phyloP scores from a whole-genome alignment of 2,329 filamentous ascomycete genomes.

The Epichloe uncinata region DNA sequence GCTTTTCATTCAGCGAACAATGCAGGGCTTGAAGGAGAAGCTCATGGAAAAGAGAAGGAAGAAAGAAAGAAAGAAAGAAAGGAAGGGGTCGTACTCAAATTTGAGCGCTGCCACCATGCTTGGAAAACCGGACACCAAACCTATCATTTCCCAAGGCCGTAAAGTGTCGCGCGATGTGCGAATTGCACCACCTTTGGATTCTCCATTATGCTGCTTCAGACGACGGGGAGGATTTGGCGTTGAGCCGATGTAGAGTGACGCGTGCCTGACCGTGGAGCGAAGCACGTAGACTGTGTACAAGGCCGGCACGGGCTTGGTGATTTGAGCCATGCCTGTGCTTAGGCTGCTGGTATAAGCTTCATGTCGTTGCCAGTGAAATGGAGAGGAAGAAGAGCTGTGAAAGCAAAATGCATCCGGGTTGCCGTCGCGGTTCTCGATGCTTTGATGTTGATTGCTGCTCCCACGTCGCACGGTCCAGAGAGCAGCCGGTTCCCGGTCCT shows the following conservation, averaged over 20 bases:
- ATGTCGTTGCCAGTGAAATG: not conserved
- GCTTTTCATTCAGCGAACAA: slow-evolving; percentile 4
- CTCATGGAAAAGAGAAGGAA: slow-evolving; percentile 9
- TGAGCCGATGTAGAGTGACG: slow-evolving; percentile 75
- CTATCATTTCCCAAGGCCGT: slow-evolving; percentile 85
- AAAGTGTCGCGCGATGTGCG: slow-evolving; percentile 55
- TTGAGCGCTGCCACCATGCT: slow-evolving; percentile 79
- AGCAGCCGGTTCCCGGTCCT: no score
- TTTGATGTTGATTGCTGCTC: not conserved
- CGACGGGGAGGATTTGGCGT: slow-evolving; percentile 80
- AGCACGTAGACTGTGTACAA: slow-evolving; percentile 92
- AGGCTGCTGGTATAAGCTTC: not conserved
- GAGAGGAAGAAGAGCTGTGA: not conserved
- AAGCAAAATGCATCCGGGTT: not conserved
- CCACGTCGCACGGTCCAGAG: not conserved
- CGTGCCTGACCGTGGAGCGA: slow-evolving; percentile 62
- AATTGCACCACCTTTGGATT: slow-evolving; percentile 65
- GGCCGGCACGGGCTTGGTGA: slow-evolving; percentile 56
- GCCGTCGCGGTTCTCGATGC: not conserved
- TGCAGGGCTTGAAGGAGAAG: not conserved
- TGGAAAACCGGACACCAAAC: slow-evolving; percentile 77
- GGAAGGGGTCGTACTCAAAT: slow-evolving; percentile 56
- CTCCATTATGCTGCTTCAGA: slow-evolving; percentile 84
- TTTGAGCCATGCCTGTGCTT: slow-evolving; percentile 23
- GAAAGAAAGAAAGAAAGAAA: no score